Conservation (phyloP, 1,284 basidiomycete genomes). For the Ganoderma multipileum region DNA sequence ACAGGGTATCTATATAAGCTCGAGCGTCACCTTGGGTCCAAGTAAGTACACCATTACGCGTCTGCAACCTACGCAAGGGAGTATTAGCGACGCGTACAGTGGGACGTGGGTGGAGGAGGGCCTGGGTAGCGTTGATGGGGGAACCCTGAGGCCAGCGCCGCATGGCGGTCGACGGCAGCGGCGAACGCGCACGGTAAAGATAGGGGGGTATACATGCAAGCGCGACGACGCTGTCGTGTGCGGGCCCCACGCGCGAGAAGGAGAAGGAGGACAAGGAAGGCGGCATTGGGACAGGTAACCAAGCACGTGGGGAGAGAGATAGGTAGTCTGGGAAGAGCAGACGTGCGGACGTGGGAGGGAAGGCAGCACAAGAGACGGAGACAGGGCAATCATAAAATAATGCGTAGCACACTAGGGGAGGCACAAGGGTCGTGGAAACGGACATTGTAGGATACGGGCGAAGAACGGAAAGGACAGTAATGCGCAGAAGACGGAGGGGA, state of each 20-base stretch:
- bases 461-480: constrained; percentile 6
- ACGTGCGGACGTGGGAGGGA: neutral
- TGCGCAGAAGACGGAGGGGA: neutral
- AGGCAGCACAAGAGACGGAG: constrained; percentile 2
- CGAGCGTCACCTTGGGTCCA: neutral
- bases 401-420: neutral
- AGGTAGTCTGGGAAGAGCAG: neutral
- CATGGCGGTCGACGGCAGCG: constrained; percentile 30
- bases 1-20: constrained; percentile 5
- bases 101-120: neutral
- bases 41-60: neutral
- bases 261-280: constrained; percentile 2
- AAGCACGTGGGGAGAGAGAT: neutral
- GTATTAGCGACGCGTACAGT: neutral
- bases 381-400: neutral
- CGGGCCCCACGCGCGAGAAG: constrained; percentile 8
- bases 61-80: neutral
- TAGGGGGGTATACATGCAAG: constrained; percentile 7
- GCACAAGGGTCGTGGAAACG: constrained; percentile 5
- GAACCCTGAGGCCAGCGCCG: constrained; percentile 6
- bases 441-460: neutral
- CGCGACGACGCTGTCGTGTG: constrained; percentile 16
- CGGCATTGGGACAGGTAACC: neutral
- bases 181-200: neutral
- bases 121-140: neutral